phyloP scores from a whole-genome alignment of 2,329 filamentous ascomycete genomes.

The Emergomyces orientalis region DNA sequence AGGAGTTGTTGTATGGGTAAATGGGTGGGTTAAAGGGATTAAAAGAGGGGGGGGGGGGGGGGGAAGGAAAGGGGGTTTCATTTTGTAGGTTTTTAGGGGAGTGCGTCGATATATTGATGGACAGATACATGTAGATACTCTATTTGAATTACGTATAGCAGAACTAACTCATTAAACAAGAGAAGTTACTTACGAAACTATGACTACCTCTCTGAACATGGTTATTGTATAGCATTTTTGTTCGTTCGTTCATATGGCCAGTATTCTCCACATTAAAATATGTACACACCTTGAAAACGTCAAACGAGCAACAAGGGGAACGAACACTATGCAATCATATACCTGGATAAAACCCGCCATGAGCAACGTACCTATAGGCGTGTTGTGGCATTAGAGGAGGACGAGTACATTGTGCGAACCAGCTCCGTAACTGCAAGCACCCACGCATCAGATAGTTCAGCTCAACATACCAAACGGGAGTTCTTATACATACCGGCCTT shows the following conservation, averaged over 20 bases:
- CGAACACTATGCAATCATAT: not conserved
- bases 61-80: not conserved
- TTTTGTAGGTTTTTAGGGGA: too few species aligned
- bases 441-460: not conserved
- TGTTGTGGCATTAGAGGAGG: not conserved
- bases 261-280: not conserved
- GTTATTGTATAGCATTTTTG: not conserved
- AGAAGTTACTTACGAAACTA: not conserved
- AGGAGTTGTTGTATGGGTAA: constrained; percentile 14
- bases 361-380: not conserved
- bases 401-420: not conserved
- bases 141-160: not conserved
- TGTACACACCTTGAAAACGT: not conserved
- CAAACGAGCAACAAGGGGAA: constrained; percentile 46
- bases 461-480: not conserved
- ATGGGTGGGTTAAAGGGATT: constrained; percentile 19
- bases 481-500: constrained; percentile 9
- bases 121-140: not conserved
- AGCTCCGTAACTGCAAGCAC: constrained; percentile 2
- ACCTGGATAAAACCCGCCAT: not conserved
- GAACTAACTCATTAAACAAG: not conserved
- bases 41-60: not conserved
- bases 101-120: not conserved
- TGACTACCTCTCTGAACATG: not conserved
- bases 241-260: not conserved